Conservation (phyloP, 2,329 filamentous ascomycete genomes). For the Fusarium avenaceum region DNA sequence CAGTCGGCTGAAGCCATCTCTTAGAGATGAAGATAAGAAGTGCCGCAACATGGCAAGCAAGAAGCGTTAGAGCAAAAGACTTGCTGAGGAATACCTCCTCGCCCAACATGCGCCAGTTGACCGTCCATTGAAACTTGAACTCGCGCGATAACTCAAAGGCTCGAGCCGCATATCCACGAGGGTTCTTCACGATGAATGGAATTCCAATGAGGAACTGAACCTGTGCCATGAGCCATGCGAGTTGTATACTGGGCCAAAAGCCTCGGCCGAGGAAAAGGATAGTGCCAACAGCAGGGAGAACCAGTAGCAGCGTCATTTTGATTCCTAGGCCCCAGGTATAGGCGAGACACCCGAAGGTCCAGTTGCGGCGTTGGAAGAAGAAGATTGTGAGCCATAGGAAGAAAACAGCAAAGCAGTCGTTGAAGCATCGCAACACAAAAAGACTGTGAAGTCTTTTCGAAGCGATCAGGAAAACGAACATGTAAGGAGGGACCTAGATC, state of each 20-base stretch:
- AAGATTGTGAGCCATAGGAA: constrained; percentile 88
- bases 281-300: constrained; percentile 83
- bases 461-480: constrained; percentile 86
- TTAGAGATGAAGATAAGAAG: constrained; percentile 74
- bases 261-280: constrained; percentile 82
- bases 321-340: constrained; percentile 88
- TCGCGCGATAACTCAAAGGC: constrained; percentile 93
- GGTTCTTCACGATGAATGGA: constrained; percentile 78
- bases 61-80: constrained; percentile 75
- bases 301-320: constrained; percentile 93
- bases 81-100: constrained; percentile 81
- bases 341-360: constrained; percentile 78
- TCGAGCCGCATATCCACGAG: constrained; percentile 79
- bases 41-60: constrained; percentile 75
- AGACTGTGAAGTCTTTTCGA: constrained; percentile 96
- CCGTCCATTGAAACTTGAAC: constrained; percentile 98
- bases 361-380: constrained; percentile 79
- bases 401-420: constrained; percentile 90
- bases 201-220: constrained; percentile 77
- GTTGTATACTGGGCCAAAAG: constrained; percentile 72
- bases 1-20: constrained; percentile 79
- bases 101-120: constrained; percentile 97
- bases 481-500: constrained; percentile 81
- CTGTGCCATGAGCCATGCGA: constrained; percentile 79
- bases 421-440: constrained; percentile 93